These are phyloP conservation scores for Exophiala bonariae DNA, from an alignment of 2,329 filamentous ascomycete genomes.

Conservation along the genomic window DNA sequence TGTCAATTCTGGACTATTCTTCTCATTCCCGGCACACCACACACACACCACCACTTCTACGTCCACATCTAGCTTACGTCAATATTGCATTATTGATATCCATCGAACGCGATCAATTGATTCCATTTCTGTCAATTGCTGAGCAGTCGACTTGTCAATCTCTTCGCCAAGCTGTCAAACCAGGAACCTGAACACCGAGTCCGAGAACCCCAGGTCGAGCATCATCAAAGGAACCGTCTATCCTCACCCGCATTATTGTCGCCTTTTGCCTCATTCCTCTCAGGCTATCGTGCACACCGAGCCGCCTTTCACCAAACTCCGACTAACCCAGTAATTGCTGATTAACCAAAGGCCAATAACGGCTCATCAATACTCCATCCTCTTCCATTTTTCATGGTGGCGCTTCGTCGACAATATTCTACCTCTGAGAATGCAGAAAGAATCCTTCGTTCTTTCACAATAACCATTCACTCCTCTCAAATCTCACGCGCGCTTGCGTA, in stretches of 20 bases:
- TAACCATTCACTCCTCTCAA: not conserved
- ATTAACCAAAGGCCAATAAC: conserved; percentile 4
- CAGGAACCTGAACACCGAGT: not conserved
- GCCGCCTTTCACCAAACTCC: not conserved
- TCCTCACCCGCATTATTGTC: not conserved
- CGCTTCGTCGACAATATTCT: conserved; percentile 8
- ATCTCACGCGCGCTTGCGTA: conserved; percentile 5
- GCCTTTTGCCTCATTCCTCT: not conserved
- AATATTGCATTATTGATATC: not conserved
- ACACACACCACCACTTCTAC: not conserved
- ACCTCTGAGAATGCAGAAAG: conserved; percentile 13
- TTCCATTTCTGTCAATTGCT: not conserved
- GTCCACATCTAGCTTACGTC: not conserved
- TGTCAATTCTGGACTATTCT: not conserved
- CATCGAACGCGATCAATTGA: not conserved
- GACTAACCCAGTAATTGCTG: conserved; percentile 3
- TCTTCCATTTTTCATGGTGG: conserved; percentile 5
- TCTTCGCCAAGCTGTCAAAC: not conserved
- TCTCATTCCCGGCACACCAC: not conserved
- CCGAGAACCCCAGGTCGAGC: too few species aligned
- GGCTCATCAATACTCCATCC: conserved; percentile 8
- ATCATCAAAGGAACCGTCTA: too few species aligned
- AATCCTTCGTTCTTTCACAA: conserved; percentile 2
- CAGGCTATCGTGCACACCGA: conserved; percentile 7
- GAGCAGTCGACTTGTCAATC: not conserved